Conservation (phyloP, 441 rosid species). For the Erysimum pusillum region DNA sequence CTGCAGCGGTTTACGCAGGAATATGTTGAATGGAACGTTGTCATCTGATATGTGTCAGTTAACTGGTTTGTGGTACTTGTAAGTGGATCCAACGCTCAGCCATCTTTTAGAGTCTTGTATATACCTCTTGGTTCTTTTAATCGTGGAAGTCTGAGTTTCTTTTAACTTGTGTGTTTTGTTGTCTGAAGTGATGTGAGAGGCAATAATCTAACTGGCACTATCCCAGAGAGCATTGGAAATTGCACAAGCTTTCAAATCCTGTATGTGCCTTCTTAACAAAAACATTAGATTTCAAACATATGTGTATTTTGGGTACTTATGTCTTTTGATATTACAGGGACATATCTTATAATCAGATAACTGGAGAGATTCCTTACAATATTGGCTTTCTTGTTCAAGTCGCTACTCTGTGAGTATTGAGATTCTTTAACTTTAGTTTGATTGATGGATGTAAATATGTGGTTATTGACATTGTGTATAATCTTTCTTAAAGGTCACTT, state of each 20-base stretch:
- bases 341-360: conserved; percentile 80
- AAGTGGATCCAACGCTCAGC: conserved; percentile 47
- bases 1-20: conserved; percentile 84
- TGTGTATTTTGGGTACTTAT: not conserved
- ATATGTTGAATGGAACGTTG: conserved; percentile 76
- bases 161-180: not conserved
- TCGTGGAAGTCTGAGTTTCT: not conserved
- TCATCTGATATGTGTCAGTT: conserved; percentile 95
- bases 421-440: not conserved
- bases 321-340: conserved; percentile 58
- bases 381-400: conserved; percentile 97
- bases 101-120: not conserved
- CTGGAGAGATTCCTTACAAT: conserved; percentile 89
- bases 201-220: conserved; percentile 80
- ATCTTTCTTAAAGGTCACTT: conserved; percentile 60
- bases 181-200: conserved; percentile 86
- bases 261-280: conserved; percentile 52
- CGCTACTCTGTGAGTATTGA: conserved; percentile 79
- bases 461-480: not conserved
- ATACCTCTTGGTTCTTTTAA: not conserved
- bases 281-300: too few relatives aligned
- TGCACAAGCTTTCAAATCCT: conserved; percentile 92
- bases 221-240: conserved; percentile 89
- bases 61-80: conserved; percentile 97
- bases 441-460: not conserved